phyloP scores from a whole-genome alignment of 768 basidiomycete species.

The Lactarius vividus region DNA sequence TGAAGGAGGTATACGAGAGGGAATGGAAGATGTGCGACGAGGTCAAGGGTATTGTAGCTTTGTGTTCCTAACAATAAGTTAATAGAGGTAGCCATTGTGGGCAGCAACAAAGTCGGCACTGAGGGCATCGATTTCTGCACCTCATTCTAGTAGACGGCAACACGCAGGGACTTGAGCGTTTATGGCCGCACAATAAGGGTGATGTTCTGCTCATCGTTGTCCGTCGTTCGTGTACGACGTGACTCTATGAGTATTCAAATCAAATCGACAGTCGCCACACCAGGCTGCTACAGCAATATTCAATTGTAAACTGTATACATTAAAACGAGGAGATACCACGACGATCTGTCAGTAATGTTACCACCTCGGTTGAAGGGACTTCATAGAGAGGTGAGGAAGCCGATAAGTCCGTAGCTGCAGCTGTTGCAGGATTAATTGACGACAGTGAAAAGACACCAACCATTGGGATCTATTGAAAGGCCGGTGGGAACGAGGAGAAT shows the following conservation, averaged over 20 bases:
- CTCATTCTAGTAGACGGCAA: conserved; percentile 82
- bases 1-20: conserved; percentile 84
- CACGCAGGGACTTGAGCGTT: conserved; percentile 89
- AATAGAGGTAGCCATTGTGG: conserved; percentile 91
- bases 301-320: conserved; percentile 35
- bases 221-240: conserved; percentile 65
- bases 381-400: conserved; percentile 1
- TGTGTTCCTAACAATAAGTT: conserved; percentile 87
- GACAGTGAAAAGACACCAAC: conserved; percentile 40
- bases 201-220: conserved; percentile 86
- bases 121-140: conserved; percentile 92
- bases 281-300: conserved; percentile 86
- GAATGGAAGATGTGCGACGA: conserved; percentile 96
- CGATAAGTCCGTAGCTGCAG: conserved; percentile 47
- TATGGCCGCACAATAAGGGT: conserved; percentile 98
- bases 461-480: conserved; percentile 8
- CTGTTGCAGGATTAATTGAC: conserved; percentile 36
- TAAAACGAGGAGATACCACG: not conserved
- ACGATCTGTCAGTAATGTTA: not conserved
- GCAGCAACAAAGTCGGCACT: conserved; percentile 96
- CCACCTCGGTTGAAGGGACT: conserved; percentile 3
- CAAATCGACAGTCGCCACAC: conserved; percentile 67
- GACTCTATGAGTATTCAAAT: conserved; percentile 68
- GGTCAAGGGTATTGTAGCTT: conserved; percentile 93
- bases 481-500: not conserved